phyloP scores from a whole-genome alignment of 2,329 filamentous ascomycete species.

The Talaromyces sp. region DNA sequence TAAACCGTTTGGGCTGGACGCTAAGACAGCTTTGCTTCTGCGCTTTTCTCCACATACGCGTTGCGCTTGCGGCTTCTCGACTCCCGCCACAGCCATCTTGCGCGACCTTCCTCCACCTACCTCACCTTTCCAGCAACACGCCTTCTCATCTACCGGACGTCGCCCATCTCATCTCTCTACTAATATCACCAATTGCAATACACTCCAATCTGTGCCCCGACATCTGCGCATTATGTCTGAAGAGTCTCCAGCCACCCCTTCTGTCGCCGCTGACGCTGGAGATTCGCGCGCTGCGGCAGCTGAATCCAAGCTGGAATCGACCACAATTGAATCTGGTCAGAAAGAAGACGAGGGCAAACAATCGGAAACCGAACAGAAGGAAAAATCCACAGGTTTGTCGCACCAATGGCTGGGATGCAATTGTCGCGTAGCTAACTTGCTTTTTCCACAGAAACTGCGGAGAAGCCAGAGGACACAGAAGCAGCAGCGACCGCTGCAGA shows the following conservation, averaged over 20 bases:
- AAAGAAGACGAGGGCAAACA: conserved; percentile 8
- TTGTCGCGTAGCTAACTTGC: neutral
- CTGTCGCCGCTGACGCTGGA: conserved; percentile 29
- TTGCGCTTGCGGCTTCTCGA: conserved; percentile 21
- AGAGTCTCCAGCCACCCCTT: conserved; percentile 33
- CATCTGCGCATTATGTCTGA: conserved; percentile 39
- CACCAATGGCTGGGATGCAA: neutral
- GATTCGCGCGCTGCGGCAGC: conserved; percentile 31
- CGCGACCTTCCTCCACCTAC: conserved; percentile 2
- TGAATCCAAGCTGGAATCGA: conserved; percentile 25
- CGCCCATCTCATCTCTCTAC: neutral
- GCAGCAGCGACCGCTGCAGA: conserved; percentile 29
- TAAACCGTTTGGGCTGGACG: neutral
- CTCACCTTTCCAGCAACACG: neutral
- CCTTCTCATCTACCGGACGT: neutral
- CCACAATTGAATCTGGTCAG: conserved; percentile 22
- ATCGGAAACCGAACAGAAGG: conserved; percentile 23
- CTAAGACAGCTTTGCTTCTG: conserved; percentile 1
- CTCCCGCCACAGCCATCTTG: conserved; percentile 25
- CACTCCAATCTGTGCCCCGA: neutral
- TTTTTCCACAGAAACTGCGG: neutral
- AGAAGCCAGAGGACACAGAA: conserved; percentile 28
- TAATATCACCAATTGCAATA: neutral
- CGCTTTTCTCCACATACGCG: conserved; percentile 19
- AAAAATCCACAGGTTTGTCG: conserved; percentile 31